These are phyloP conservation scores for Samsoniella hepiali DNA, from an alignment of 2,329 filamentous ascomycete species.

Conservation along the genomic window DNA sequence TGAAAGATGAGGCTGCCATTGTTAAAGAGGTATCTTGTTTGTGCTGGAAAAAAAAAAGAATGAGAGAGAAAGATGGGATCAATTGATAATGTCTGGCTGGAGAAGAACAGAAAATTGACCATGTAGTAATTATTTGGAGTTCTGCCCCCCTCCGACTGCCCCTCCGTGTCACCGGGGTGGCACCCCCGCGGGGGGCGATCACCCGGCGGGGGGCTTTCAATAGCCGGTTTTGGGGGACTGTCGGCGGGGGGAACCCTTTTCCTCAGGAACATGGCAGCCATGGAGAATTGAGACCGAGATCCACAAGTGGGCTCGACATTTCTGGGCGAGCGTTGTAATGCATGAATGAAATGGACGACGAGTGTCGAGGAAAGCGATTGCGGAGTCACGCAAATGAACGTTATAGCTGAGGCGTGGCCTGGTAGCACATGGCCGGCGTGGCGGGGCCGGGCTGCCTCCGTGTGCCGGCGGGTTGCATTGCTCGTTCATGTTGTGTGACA, in stretches of 20 bases:
- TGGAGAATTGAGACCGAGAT: constrained; percentile 13
- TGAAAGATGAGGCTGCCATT: constrained; percentile 57
- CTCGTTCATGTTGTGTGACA: too few relatives aligned
- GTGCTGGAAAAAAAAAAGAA: neutral
- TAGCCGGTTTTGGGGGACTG: neutral
- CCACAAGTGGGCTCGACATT: neutral
- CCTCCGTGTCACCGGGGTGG: neutral
- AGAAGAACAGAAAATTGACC: neutral
- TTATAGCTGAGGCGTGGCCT: neutral
- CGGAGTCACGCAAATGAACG: too few relatives aligned
- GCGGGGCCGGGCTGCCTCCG: constrained; percentile 1
- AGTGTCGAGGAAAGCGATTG: too few relatives aligned
- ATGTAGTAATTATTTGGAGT: neutral
- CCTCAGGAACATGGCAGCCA: neutral
- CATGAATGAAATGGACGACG: neutral
- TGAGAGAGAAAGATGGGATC: neutral
- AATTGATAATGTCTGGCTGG: neutral
- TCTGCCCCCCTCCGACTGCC: neutral
- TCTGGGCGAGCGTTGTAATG: neutral
- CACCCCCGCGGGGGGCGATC: neutral
- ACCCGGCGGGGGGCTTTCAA: neutral
- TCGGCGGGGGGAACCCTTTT: neutral
- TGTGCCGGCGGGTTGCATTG: neutral
- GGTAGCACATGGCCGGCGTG: neutral
- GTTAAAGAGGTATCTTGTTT: constrained; percentile 9